A percentile compares a stretch with the other conserved stretches of the same genome.
These are phyloP conservation scores for Ceratobasidium sp. DNA, from an alignment of 1,284 basidiomycete species.

Conservation along the genomic window DNA sequence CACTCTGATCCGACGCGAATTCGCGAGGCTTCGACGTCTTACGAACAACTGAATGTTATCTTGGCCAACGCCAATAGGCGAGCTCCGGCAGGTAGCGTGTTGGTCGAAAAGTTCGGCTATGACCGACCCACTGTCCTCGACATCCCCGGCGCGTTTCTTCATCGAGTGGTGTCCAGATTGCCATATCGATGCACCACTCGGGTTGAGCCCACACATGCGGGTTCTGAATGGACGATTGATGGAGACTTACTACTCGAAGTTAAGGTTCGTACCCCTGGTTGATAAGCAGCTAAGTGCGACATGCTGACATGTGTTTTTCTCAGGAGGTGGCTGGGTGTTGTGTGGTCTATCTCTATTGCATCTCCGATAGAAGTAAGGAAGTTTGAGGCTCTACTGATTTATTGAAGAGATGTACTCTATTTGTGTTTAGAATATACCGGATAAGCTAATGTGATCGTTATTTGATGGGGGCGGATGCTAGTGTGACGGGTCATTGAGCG, in stretches of 20 bases:
- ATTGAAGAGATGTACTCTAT: not conserved
- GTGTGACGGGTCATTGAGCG: no score
- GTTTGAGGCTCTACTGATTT: not conserved
- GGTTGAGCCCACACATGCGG: not conserved
- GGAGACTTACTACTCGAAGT: constrained; percentile 28
- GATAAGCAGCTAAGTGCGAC: not conserved
- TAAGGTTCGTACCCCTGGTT: constrained; percentile 4
- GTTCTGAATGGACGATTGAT: constrained; percentile 32
- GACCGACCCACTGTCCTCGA: constrained; percentile 33
- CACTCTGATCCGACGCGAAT: constrained; percentile 5
- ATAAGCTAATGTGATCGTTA: constrained; percentile 7
- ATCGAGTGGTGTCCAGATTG: constrained; percentile 27
- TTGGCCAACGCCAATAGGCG: constrained; percentile 1
- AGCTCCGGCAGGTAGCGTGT: not conserved
- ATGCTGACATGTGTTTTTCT: constrained; percentile 32
- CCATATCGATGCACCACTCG: constrained; percentile 33
- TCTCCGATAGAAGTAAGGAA: constrained; percentile 37
- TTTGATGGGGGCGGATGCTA: not conserved
- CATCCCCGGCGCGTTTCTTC: constrained; percentile 31
- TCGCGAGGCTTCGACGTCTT: constrained; percentile 12
- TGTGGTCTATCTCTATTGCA: constrained; percentile 21
- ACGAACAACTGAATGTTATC: not conserved
- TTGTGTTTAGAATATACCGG: constrained; percentile 1
- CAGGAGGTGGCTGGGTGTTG: constrained; percentile 7
- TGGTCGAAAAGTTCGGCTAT: constrained; percentile 12